Conservation (phyloP, 1,284 basidiomycete species). For the Cryptococcus floricola region DNA sequence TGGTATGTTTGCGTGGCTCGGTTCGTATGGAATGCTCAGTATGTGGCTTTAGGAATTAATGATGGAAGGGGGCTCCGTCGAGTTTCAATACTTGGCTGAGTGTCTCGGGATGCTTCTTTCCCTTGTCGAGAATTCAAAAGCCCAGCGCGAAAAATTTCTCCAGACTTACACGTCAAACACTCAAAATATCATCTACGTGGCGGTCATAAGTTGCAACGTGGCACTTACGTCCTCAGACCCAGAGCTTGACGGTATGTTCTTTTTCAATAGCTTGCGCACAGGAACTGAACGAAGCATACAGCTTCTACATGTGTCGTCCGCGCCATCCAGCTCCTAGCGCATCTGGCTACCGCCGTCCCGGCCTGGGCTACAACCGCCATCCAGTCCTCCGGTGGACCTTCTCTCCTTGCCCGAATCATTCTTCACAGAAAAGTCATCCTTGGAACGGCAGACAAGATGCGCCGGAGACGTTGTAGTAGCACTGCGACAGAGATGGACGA, state of each 20-base stretch:
- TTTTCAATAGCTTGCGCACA: too few species aligned
- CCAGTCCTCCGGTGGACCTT: conserved; percentile 1
- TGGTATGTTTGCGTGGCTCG: conserved; percentile 13
- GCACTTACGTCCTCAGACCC: conserved; percentile 1
- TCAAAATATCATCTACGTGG: conserved; percentile 1
- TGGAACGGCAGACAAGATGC: not conserved
- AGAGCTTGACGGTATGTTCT: not conserved
- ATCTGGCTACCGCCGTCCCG: conserved; percentile 9
- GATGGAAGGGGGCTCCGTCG: not conserved
- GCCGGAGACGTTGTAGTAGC: conserved; percentile 1
- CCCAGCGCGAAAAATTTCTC: not conserved
- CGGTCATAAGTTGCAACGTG: conserved; percentile 2
- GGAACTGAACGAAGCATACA: not conserved
- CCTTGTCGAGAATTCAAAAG: not conserved
- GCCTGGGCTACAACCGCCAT: conserved; percentile 2
- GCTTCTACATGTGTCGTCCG: conserved; percentile 7
- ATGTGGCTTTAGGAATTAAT: conserved; percentile 8
- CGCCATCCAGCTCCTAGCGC: conserved; percentile 13
- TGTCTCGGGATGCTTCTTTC: conserved; percentile 4
- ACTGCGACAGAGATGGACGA: conserved; percentile 4
- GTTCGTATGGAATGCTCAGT: not conserved
- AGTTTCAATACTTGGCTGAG: conserved; percentile 5
- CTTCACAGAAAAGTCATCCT: conserved; percentile 5
- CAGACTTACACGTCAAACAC: not conserved
- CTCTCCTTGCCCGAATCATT: conserved; percentile 8